A percentile compares a stretch with the other conserved stretches of the same genome.
Evolutionary conservation across 495 filamentous ascomycete genomes (phyloP).

Genomic region (Aspergillus egyptiacus): DNA sequence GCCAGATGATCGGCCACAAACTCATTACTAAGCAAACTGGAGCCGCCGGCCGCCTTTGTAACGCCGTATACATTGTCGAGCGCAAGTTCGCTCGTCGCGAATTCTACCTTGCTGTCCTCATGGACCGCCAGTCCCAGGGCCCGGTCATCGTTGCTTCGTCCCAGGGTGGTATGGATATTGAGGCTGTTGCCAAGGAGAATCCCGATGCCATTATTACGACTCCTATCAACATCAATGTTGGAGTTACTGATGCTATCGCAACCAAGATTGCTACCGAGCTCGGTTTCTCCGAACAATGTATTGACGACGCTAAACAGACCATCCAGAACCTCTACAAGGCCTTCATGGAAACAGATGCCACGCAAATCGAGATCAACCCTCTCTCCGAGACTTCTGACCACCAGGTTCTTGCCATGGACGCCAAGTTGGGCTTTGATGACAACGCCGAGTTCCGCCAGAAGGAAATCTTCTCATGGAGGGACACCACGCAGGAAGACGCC

Average conservation of each 20-base stretch:
- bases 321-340: constrained; percentile 99
- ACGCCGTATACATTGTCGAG: constrained; percentile 96
- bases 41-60: constrained; percentile 83
- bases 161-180: constrained; percentile 98
- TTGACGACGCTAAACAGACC: constrained; percentile 86
- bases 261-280: constrained; percentile 83
- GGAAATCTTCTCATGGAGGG: constrained; percentile 90
- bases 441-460: constrained; percentile 98
- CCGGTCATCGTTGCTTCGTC: constrained; percentile 97
- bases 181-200: constrained; percentile 95
- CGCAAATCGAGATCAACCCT: constrained; percentile 99
- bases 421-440: constrained; percentile 96
- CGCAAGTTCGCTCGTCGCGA: constrained; percentile 98
- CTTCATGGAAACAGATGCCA: constrained; percentile 97
- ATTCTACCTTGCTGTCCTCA: constrained; percentile 96
- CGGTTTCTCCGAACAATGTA: constrained; percentile 94
- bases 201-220: constrained; percentile 92
- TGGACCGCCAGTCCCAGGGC: constrained; percentile 88
- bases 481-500: constrained; percentile 89
- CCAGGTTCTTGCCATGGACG: constrained; percentile 97
- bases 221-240: constrained; percentile 85
- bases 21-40: constrained; percentile 99
- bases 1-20: constrained; percentile 99
- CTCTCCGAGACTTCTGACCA: constrained; percentile 95
- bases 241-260: constrained; percentile 93